phyloP scores from a whole-genome alignment of 1,139 yeast genomes.

The Tardiomyces blankii region DNA sequence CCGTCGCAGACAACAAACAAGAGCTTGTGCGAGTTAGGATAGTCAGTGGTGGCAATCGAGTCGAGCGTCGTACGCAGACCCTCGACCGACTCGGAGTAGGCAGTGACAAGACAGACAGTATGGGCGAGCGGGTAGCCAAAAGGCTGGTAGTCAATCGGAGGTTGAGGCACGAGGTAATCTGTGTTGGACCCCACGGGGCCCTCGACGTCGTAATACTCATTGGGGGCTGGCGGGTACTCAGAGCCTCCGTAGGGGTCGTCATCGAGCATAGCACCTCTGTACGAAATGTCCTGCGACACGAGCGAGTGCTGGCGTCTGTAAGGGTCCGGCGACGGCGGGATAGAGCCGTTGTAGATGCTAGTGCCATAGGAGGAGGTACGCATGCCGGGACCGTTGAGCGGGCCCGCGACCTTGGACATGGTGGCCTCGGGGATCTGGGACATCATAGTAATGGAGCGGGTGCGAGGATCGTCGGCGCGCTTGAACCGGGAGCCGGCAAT shows the following conservation, averaged over 20 bases:
- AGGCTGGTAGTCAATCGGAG: conserved; percentile 82
- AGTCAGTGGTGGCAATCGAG: conserved; percentile 84
- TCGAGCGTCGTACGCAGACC: conserved; percentile 84
- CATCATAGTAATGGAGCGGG: conserved; percentile 25
- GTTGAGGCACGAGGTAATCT: conserved; percentile 76
- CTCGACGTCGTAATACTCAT: conserved; percentile 1
- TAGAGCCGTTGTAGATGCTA: conserved; percentile 1
- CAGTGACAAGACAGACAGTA: conserved; percentile 73
- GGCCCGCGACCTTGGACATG: conserved; percentile 22
- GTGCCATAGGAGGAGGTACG: conserved; percentile 10
- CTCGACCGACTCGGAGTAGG: conserved; percentile 85
- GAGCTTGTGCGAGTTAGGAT: conserved; percentile 88
- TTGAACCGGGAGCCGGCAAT: conserved; percentile 14
- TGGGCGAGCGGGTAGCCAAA: conserved; percentile 83
- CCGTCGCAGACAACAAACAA: conserved; percentile 87
- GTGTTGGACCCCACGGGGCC: conserved; percentile 31
- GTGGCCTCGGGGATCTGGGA: conserved; percentile 25
- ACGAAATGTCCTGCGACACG: conserved; percentile 17
- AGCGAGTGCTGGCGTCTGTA: conserved; percentile 10
- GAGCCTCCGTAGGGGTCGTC: conserved; percentile 6
- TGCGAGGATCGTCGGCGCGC: conserved; percentile 6
- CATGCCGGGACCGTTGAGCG: conserved; percentile 15
- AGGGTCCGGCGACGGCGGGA: conserved; percentile 7
- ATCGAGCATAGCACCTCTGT: conserved; percentile 9
- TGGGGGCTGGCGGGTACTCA: conserved; percentile 5